Base-by-base conservation (phyloP, 208 protist species). In the Tritrichomonas musculus region DNA sequence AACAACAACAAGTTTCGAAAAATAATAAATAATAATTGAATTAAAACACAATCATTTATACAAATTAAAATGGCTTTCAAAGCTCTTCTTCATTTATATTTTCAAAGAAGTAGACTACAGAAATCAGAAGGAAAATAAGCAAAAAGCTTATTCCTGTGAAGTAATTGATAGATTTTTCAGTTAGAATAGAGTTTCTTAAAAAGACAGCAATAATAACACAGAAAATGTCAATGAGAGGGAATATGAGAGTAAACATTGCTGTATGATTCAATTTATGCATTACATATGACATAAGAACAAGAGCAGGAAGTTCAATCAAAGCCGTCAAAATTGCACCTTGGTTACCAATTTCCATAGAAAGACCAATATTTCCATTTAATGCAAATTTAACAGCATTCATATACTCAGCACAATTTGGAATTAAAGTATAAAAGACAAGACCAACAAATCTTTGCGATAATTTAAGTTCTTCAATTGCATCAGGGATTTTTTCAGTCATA, bases 381-480 rank as follows among this genome's bases (percentile, higher is more conserved):
- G 77, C 77, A 30, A 88, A 88, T 30, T 88, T 88, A n/a, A 88
- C 57, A 17, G 77, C 41, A 36, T 88, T 88, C 77, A 88, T 57
- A n/a, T 88, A 88, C 36, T 88, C 77, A 27, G 77, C 77, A 20
- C 41, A 44, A 49, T 88, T 88, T 88, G 77, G 77, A 88, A 88
- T 88, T 17, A 88, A 57, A 33, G 77, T 88, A n/a, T 88, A 88
- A 49, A 88, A 88, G 5, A 88, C 47, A 4, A 88, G 27, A 88
- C 77, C 77, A 49, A 88, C 77, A 50, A 88, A 88, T 8, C 77
- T 27, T 33, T 88, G 25, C 5, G 77, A 88, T 20, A 88, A 57
- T 14, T 57, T 17, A 20, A 88, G 33, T 47, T 88, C 57, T 39
- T 88, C 77, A 14, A 88, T 57, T 17, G 77, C 77, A 2, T 88